Evolutionary conservation across 805 yeast species (phyloP).

Genomic region (Priceomyces fermenticarens): DNA sequence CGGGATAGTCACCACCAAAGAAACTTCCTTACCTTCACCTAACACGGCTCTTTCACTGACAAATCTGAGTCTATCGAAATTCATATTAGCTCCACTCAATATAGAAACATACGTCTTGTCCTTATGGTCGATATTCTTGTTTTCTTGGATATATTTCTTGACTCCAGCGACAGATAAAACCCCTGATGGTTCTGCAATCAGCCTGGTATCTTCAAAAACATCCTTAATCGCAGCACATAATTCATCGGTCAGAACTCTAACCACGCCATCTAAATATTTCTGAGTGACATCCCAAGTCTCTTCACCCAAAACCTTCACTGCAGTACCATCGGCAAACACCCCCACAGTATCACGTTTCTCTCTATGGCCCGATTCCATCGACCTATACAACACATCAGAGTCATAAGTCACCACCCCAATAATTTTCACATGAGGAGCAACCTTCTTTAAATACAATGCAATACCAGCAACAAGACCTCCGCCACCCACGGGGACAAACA

Average conservation of each 20-base stretch:
- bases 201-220: slow-evolving; percentile 91
- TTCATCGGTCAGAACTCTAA: slow-evolving; percentile 86
- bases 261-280: slow-evolving; percentile 83
- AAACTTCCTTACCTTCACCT: slow-evolving; percentile 98
- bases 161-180: slow-evolving; percentile 95
- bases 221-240: slow-evolving; percentile 96
- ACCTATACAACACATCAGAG: slow-evolving; percentile 86
- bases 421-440: slow-evolving; percentile 96
- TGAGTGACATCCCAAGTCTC: slow-evolving; percentile 84
- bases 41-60: slow-evolving; percentile 95
- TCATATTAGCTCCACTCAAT: slow-evolving; percentile 96
- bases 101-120: slow-evolving; percentile 76
- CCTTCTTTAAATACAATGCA: slow-evolving; percentile 83
- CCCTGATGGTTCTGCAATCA: slow-evolving; percentile 95
- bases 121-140: slow-evolving; percentile 70
- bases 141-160: slow-evolving; percentile 69
- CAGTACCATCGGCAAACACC: slow-evolving; percentile 98
- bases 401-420: slow-evolving; percentile 96
- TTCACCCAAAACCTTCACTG: slow-evolving; percentile 84
- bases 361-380: slow-evolving; percentile 55
- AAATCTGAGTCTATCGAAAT: slow-evolving; percentile 92
- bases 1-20: slow-evolving; percentile 85
- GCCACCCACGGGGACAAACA: slow-evolving; percentile 94
- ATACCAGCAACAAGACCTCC: slow-evolving; percentile 95
- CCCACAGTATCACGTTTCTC: slow-evolving; percentile 73